Evolutionary conservation across 805 yeast species (phyloP), one percentile per base, ranked within the genome.

Genomic region (Candida piceae): DNA sequence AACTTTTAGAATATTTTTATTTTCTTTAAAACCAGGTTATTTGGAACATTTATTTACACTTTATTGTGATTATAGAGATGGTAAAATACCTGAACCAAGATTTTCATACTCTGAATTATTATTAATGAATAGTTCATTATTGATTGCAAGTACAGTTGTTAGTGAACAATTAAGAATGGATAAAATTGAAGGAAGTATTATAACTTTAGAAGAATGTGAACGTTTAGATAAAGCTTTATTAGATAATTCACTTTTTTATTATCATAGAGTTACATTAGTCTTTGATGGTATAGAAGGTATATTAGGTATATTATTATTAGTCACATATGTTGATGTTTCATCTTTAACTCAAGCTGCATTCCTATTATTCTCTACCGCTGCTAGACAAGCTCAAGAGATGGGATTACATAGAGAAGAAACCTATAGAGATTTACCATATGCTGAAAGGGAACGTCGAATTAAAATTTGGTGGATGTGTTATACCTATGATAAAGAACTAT

Each of bases 371-470:
- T 52, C 74, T 2, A 63, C 70, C 1, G 74, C 77, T 5, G 64
- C 74, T 5, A 61, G 80, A 42, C 69, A 67, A 42, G 81, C 81
- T 0, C 72, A 69, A 32, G 79, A 74, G 27, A 47, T 77, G 50
- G 84, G 84, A 0, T 58, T 82, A 6, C 76, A 80, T 44, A 58
- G 77, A 35, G 55, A 55, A 4, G 81, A 75, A 31, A 48, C 69
- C 2, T 64, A 66, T 35, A 46, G 53, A 4, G 63, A 67, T 1
- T 41, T 74, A 13, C 26, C 62, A 0, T 45, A 49, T 0, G 56
- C 50, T 4, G 79, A 76, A 29, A 55, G 58, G 1, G 44, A 53
- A 2, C 49, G 53, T 4, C 63, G 75, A 16, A 52, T 70, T 17
- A 43, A 55, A 9, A 36, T 78, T 16, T 79, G 80, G 76, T 68